phyloP scores from a whole-genome alignment of 192 early-diverging fungal species.

The Mortierella antarctica region DNA sequence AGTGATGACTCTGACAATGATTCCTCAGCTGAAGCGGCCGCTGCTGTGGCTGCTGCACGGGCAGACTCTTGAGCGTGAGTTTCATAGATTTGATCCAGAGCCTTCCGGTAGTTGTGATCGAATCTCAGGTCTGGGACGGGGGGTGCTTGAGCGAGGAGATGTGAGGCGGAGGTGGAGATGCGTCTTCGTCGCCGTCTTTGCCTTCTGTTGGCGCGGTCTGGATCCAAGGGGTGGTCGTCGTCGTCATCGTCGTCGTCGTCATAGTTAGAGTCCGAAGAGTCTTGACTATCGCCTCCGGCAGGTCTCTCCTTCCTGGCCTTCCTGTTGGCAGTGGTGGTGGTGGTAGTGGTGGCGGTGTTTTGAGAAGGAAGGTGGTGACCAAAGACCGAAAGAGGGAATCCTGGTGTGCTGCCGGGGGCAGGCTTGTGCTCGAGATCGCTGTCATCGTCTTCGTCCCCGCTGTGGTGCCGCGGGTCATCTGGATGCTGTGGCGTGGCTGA shows the following conservation, averaged over 20 bases:
- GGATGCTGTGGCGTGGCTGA: not conserved
- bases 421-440: not conserved
- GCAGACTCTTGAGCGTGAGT: conserved; percentile 26
- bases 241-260: conserved; percentile 4
- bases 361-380: not conserved
- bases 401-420: not conserved
- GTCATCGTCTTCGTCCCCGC: conserved; percentile 5
- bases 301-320: not conserved
- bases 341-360: not conserved
- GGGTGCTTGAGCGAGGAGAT: conserved; percentile 39
- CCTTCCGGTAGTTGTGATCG: conserved; percentile 44
- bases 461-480: not conserved
- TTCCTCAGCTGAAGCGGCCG: conserved; percentile 1
- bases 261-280: conserved; percentile 7
- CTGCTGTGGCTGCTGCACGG: not conserved
- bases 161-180: conserved; percentile 32
- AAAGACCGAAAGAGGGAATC: conserved; percentile 3
- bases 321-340: not conserved
- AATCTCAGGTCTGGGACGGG: conserved; percentile 42
- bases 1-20: not conserved
- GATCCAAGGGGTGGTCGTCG: not conserved
- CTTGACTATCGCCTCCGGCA: no score
- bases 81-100: conserved; percentile 44
- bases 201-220: not conserved
- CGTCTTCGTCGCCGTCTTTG: conserved; percentile 17